These are phyloP conservation scores for Bathelium albidoporum DNA, from an alignment of 495 filamentous ascomycete genomes.

Conservation along the genomic window DNA sequence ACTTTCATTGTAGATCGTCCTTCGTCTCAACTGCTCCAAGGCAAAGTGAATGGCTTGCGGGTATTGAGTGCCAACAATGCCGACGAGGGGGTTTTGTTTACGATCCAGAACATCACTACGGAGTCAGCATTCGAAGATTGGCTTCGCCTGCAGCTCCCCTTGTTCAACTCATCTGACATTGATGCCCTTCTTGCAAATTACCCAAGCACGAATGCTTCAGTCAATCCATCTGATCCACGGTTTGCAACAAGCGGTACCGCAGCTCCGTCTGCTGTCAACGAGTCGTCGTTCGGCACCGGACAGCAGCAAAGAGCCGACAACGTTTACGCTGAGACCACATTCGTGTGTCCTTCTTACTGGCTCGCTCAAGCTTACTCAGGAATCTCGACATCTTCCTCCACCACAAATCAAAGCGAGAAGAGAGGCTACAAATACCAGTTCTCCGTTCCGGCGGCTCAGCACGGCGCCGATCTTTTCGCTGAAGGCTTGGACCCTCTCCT, in stretches of 20 bases:
- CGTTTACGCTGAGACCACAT: constrained; percentile 51
- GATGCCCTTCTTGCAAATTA: constrained; percentile 38
- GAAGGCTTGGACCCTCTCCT: constrained; percentile 39
- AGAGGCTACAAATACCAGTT: constrained; percentile 51
- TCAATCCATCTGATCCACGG: constrained; percentile 15
- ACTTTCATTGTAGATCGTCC: constrained; percentile 44
- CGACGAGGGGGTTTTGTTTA: constrained; percentile 31
- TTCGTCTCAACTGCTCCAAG: constrained; percentile 39
- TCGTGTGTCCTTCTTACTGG: constrained; percentile 55
- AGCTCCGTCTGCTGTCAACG: constrained; percentile 40
- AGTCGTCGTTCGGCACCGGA: constrained; percentile 37
- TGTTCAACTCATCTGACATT: constrained; percentile 38
- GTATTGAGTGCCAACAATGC: constrained; percentile 39
- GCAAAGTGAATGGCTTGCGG: constrained; percentile 42
- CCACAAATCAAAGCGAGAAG: constrained; percentile 15
- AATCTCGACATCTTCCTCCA: neutral
- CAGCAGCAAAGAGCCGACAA: constrained; percentile 45
- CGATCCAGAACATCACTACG: constrained; percentile 41
- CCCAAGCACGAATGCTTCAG: constrained; percentile 26
- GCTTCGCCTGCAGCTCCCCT: constrained; percentile 39
- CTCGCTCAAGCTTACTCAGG: constrained; percentile 46
- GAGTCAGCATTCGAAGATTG: constrained; percentile 36
- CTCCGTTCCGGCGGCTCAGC: constrained; percentile 47
- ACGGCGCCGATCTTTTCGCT: constrained; percentile 41
- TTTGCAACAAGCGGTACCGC: constrained; percentile 41